Conservation (phyloP, 306 rosid genomes). For the Prunus mume region DNA sequence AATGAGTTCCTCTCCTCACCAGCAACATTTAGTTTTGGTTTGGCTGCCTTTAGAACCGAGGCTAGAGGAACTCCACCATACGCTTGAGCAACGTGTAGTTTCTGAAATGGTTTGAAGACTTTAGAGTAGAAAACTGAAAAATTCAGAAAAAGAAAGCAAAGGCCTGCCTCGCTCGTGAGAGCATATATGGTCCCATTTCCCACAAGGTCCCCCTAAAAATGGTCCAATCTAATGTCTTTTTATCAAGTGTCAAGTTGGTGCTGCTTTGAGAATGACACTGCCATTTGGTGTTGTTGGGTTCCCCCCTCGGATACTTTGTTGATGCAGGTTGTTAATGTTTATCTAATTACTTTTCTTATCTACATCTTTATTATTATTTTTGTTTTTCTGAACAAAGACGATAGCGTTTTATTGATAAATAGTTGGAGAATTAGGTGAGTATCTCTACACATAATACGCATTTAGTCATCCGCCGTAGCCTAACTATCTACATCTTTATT, state of each 20-base stretch:
- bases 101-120: too few species aligned
- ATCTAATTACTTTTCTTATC: not conserved
- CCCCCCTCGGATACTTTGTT: not conserved
- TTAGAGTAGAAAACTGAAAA: not conserved
- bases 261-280: not conserved
- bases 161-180: not conserved
- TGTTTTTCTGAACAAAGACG: too few species aligned
- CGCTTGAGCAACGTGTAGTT: too few species aligned
- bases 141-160: not conserved
- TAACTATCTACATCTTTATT: too few species aligned
- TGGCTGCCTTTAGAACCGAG: too few species aligned
- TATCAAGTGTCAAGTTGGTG: not conserved
- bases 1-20: too few species aligned
- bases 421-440: fast-evolving
- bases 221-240: not conserved
- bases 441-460: too few species aligned
- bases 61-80: too few species aligned
- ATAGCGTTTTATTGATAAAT: too few species aligned
- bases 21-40: too few species aligned
- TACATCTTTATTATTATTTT: too few species aligned
- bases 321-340: not conserved
- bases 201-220: not conserved
- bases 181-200: not conserved
- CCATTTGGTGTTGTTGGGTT: not conserved
- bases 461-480: too few species aligned